Conservation (phyloP, 805 yeast species). For the Saccharomyces eubayanus region DNA sequence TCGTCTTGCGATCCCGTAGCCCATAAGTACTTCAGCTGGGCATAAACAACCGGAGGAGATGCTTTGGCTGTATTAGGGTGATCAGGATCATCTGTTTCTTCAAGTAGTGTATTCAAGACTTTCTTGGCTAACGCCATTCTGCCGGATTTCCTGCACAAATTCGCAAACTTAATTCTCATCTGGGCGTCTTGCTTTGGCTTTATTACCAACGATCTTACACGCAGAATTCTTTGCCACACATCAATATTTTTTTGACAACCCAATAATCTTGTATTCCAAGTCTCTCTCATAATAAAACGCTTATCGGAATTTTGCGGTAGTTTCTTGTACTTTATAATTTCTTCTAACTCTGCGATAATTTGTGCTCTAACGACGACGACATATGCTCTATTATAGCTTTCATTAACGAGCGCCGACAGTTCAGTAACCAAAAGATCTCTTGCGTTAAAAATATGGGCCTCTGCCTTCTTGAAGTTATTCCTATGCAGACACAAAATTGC, state of each 20-base stretch:
- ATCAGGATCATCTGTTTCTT: conserved; percentile 54
- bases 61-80: conserved; percentile 61
- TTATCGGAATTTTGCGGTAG: conserved; percentile 78
- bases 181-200: conserved; percentile 95
- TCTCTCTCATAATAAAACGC: conserved; percentile 68
- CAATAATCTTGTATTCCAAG: conserved; percentile 86
- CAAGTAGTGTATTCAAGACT: conserved; percentile 70
- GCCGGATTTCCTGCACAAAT: conserved; percentile 88
- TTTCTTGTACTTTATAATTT: conserved; percentile 80
- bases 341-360: conserved; percentile 94
- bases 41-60: conserved; percentile 94
- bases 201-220: conserved; percentile 86
- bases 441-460: conserved; percentile 70
- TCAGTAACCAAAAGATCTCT: conserved; percentile 88
- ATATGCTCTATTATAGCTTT: conserved; percentile 92
- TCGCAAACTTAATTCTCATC: conserved; percentile 97
- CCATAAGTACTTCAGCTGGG: conserved; percentile 96
- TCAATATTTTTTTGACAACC: conserved; percentile 97
- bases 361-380: conserved; percentile 95
- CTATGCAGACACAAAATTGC: conserved; percentile 82
- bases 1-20: conserved; percentile 83
- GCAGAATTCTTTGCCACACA: conserved; percentile 95
- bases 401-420: conserved; percentile 87
- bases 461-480: conserved; percentile 76
- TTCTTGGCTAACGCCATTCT: conserved; percentile 88